These are phyloP conservation scores for Pythium sukuiense DNA, from an alignment of 352 stramenopile genomes.

Conservation along the genomic window DNA sequence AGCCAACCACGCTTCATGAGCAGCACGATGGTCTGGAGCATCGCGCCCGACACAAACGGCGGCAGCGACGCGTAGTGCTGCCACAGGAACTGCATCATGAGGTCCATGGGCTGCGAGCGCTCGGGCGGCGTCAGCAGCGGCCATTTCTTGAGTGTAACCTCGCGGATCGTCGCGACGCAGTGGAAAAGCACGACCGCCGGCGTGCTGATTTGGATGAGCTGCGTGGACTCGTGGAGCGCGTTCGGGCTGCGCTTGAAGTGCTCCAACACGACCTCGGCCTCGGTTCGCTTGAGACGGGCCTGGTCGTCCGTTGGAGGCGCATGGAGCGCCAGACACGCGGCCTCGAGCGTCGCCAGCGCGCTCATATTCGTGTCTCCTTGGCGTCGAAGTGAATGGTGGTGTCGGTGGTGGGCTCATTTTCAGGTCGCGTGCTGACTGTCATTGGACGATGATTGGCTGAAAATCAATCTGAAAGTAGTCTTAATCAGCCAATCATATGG, in stretches of 20 bases:
- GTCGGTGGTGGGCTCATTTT: not conserved
- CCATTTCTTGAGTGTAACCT: conserved; percentile 76
- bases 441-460: conserved; percentile 18
- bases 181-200: conserved; percentile 79
- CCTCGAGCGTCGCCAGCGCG: conserved; percentile 62
- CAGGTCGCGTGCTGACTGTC: not conserved
- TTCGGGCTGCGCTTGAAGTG: conserved; percentile 83
- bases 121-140: conserved; percentile 45
- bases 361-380: conserved; percentile 12
- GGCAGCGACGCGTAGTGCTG: conserved; percentile 49
- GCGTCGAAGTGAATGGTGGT: conserved; percentile 19
- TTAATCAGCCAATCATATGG: not conserved
- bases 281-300: conserved; percentile 48
- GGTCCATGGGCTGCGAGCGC: conserved; percentile 57
- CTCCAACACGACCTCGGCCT: conserved; percentile 65
- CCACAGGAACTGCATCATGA: conserved; percentile 82
- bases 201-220: conserved; percentile 40
- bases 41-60: conserved; percentile 55
- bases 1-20: conserved; percentile 85
- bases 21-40: conserved; percentile 73
- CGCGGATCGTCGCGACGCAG: conserved; percentile 71
- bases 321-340: conserved; percentile 68
- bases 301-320: conserved; percentile 52
- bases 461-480: conserved; percentile 4
- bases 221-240: conserved; percentile 60